These are phyloP conservation scores for Chloropicon primus DNA, from an alignment of 139 green algal genomes.

Conservation along the genomic window DNA sequence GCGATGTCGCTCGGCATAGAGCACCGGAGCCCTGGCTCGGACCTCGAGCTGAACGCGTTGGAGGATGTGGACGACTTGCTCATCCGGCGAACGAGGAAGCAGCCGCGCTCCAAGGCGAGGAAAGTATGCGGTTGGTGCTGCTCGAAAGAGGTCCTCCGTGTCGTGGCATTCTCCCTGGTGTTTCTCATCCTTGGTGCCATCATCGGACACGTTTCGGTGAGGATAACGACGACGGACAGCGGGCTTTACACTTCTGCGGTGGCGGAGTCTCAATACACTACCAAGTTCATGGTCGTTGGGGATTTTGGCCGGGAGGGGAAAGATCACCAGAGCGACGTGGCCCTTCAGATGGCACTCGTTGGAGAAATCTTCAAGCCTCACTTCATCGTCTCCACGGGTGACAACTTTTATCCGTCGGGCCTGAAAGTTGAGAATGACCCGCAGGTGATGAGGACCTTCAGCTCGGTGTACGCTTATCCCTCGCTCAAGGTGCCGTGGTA, in stretches of 20 bases:
- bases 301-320: conserved; percentile 48
- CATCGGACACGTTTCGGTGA: neutral
- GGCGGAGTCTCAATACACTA: conserved; percentile 4
- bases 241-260: neutral
- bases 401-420: conserved; percentile 45
- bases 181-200: neutral
- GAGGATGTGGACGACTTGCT: neutral
- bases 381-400: conserved; percentile 47
- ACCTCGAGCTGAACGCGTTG: neutral
- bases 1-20: too few relatives aligned
- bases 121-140: neutral
- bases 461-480: conserved; percentile 26
- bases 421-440: conserved; percentile 24
- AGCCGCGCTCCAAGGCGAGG: neutral
- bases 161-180: neutral
- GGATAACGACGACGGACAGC: neutral
- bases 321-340: conserved; percentile 33
- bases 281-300: conserved; percentile 22
- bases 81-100: neutral
- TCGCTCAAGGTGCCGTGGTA: conserved; percentile 47
- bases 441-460: conserved; percentile 30
- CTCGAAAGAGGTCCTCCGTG: neutral
- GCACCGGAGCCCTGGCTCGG: too few relatives aligned
- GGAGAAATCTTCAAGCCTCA: conserved; percentile 13
- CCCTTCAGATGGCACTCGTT: conserved; percentile 34